These are phyloP conservation scores for Dictyostelium purpureum DNA, from an alignment of 78 protist genomes.

Conservation along the genomic window DNA sequence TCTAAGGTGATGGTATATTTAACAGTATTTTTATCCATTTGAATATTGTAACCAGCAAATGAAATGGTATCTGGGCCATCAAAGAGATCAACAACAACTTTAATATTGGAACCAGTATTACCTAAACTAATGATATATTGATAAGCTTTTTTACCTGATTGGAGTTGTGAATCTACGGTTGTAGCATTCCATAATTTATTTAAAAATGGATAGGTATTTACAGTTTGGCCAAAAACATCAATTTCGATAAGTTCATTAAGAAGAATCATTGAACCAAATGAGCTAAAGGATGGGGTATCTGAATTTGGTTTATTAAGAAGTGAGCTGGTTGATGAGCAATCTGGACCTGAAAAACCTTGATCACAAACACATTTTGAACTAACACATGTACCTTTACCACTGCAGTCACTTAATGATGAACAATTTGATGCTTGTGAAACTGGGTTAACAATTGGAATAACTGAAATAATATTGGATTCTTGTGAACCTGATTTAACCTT, in stretches of 20 bases:
- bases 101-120: background rate
- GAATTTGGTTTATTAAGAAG: background rate
- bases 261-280: too few relatives aligned
- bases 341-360: background rate
- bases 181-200: too few relatives aligned
- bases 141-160: too few relatives aligned
- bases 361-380: background rate
- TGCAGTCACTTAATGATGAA: background rate
- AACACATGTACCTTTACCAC: background rate
- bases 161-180: too few relatives aligned
- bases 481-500: background rate
- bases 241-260: too few relatives aligned
- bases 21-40: conserved; percentile 6
- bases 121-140: too few relatives aligned
- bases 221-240: too few relatives aligned
- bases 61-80: background rate
- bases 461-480: background rate
- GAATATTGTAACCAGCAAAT: conserved; percentile 4
- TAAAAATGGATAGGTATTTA: too few relatives aligned
- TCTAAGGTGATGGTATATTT: background rate
- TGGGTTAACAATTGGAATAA: background rate
- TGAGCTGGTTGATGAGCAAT: background rate
- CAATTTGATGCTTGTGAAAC: background rate
- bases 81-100: background rate
- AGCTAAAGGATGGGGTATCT: too few relatives aligned